These are phyloP conservation scores for Termitomyces sp. DNA, from an alignment of 768 basidiomycete species.

Conservation along the genomic window DNA sequence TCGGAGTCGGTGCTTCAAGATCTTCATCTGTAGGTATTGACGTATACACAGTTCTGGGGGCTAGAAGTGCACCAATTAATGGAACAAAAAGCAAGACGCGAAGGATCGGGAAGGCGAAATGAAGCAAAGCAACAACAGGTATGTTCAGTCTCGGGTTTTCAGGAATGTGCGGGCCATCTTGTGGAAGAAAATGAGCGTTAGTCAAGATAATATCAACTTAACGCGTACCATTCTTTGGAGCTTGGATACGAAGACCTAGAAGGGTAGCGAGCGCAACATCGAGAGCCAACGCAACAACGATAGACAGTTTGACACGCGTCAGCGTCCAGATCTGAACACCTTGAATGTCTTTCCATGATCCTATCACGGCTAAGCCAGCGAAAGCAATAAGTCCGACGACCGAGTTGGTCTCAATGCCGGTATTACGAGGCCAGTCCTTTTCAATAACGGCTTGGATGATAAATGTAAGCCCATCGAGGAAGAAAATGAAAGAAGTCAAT, in stretches of 20 bases:
- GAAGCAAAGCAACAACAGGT: constrained; percentile 27
- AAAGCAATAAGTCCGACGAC: constrained; percentile 66
- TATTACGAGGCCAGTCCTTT: constrained; percentile 56
- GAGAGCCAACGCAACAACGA: constrained; percentile 46
- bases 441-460: constrained; percentile 58
- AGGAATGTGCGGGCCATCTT: constrained; percentile 21
- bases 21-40: constrained; percentile 38
- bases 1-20: constrained; percentile 31
- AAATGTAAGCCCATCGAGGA: constrained; percentile 73
- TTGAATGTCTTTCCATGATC: constrained; percentile 73
- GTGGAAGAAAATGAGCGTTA: constrained; percentile 9
- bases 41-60: constrained; percentile 62
- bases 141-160: constrained; percentile 22
- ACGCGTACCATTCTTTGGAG: constrained; percentile 25
- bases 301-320: constrained; percentile 48
- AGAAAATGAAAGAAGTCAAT: constrained; percentile 63
- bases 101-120: constrained; percentile 50
- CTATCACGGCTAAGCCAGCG: constrained; percentile 65
- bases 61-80: constrained; percentile 53
- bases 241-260: constrained; percentile 35
- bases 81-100: constrained; percentile 59
- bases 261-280: constrained; percentile 59
- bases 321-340: constrained; percentile 65
- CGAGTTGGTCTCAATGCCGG: constrained; percentile 64
- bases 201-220: constrained; percentile 3